phyloP scores from a whole-genome alignment of 306 rosid species.

The Corylus avellana region DNA sequence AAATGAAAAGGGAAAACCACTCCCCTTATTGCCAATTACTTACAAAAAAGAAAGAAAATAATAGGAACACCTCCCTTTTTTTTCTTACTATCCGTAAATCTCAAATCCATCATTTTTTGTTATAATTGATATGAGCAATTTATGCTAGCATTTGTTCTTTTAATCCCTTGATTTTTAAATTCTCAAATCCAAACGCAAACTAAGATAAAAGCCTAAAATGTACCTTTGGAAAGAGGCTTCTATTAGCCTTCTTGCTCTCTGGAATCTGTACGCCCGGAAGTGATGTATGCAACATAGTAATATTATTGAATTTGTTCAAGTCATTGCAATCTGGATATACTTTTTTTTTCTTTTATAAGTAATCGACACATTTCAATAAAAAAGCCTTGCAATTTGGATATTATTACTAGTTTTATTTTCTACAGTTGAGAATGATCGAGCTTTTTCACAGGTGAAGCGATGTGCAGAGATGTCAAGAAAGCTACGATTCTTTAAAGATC shows the following conservation, averaged over 20 bases:
- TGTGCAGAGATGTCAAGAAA: conserved; percentile 99
- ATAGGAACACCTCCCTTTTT: no score
- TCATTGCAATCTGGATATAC: background rate
- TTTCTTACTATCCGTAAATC: background rate
- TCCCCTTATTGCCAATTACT: no score
- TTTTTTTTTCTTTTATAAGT: no score
- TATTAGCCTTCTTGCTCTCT: conserved; percentile 8
- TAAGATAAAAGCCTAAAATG: conserved; percentile 23
- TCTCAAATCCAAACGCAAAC: background rate
- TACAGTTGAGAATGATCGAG: conserved; percentile 25
- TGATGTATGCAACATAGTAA: background rate
- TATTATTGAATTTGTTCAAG: background rate
- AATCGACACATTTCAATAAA: no score
- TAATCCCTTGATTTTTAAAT: background rate
- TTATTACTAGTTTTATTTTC: background rate
- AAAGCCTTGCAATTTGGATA: background rate
- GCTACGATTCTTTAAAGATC: conserved; percentile 89
- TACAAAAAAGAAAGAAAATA: no score
- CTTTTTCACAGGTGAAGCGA: conserved; percentile 77
- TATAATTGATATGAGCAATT: background rate
- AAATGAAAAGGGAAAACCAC: no score
- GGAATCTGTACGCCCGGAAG: conserved; percentile 6
- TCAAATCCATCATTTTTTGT: background rate
- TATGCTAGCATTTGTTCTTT: no score
- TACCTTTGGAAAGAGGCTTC: conserved; percentile 11